Percentiles rank a stretch among this genome's conserved stretches.
phyloP scores from a whole-genome alignment of 2,329 filamentous ascomycete genomes.

The Fusarium sp. region DNA sequence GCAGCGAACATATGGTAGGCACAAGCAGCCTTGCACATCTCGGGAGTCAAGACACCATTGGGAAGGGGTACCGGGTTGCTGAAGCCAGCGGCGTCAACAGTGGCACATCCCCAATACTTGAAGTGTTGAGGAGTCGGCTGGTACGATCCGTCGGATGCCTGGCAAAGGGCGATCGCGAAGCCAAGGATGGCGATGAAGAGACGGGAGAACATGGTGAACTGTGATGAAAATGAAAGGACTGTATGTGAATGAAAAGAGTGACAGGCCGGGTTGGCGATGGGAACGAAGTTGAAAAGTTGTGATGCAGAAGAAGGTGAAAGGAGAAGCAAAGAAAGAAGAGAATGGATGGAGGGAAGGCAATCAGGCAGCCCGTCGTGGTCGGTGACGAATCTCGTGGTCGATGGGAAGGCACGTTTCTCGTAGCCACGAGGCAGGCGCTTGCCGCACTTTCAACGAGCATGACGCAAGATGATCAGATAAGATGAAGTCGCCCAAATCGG shows the following conservation, averaged over 20 bases:
- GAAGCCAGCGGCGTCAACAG: slow-evolving; percentile 35
- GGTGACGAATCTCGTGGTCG: neutral
- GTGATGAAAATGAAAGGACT: neutral
- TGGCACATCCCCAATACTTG: slow-evolving; percentile 44
- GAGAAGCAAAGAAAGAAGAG: neutral
- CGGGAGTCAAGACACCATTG: slow-evolving; percentile 34
- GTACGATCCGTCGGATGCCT: slow-evolving; percentile 28
- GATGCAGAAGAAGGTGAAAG: neutral
- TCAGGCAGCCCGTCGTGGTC: neutral
- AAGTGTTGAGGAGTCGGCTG: slow-evolving; percentile 19
- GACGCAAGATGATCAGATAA: neutral
- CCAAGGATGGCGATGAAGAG: slow-evolving; percentile 42
- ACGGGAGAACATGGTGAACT: slow-evolving; percentile 39
- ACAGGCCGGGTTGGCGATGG: neutral
- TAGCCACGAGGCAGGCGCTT: slow-evolving; percentile 2
- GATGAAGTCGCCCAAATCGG: neutral
- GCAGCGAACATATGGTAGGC: slow-evolving; percentile 38
- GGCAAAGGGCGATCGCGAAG: slow-evolving; percentile 22
- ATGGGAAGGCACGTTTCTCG: neutral
- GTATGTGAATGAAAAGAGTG: neutral
- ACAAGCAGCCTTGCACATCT: slow-evolving; percentile 36
- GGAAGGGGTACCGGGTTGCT: slow-evolving; percentile 21
- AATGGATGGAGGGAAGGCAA: neutral
- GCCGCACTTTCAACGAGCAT: neutral
- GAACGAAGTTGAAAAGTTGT: neutral